Percentiles rank a stretch among this genome's conserved stretches.
Conservation (phyloP, 768 basidiomycete genomes). For the Podaxis mareebaensis region DNA sequence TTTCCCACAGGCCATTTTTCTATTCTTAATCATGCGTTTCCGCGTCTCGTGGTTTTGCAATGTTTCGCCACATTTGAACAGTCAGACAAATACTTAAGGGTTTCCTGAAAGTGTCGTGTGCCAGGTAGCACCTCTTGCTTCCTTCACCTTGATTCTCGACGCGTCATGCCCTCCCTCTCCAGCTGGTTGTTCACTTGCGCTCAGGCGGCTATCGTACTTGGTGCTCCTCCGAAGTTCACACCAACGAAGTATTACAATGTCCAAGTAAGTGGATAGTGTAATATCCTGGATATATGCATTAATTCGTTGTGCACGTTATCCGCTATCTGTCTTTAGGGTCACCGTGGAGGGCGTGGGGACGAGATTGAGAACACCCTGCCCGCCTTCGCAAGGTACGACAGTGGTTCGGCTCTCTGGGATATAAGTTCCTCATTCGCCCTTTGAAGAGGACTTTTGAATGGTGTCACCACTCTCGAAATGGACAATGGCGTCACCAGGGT, state of each 20-base stretch:
- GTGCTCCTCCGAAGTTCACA: neutral
- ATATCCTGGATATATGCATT: neutral
- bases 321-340: slow-evolving; percentile 45
- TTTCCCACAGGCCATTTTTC: neutral
- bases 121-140: neutral
- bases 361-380: slow-evolving; percentile 73
- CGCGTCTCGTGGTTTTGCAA: neutral
- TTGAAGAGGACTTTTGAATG: slow-evolving; percentile 70
- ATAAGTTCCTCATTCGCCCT: slow-evolving; percentile 12
- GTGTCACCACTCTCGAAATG: slow-evolving; percentile 74
- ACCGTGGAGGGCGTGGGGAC: slow-evolving; percentile 77
- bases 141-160: neutral
- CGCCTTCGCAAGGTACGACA: slow-evolving; percentile 69
- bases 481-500: slow-evolving; percentile 80
- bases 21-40: neutral
- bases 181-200: slow-evolving; percentile 1
- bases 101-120: neutral
- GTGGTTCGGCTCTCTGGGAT: neutral
- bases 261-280: slow-evolving; percentile 19
- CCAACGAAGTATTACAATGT: slow-evolving; percentile 16
- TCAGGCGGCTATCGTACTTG: slow-evolving; percentile 5
- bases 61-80: neutral
- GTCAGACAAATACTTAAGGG: neutral
- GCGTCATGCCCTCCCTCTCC: neutral
- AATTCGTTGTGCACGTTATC: neutral